Evolutionary conservation across 1,284 basidiomycete species (phyloP).

Genomic region (Rhodotorula mucilaginosa): DNA sequence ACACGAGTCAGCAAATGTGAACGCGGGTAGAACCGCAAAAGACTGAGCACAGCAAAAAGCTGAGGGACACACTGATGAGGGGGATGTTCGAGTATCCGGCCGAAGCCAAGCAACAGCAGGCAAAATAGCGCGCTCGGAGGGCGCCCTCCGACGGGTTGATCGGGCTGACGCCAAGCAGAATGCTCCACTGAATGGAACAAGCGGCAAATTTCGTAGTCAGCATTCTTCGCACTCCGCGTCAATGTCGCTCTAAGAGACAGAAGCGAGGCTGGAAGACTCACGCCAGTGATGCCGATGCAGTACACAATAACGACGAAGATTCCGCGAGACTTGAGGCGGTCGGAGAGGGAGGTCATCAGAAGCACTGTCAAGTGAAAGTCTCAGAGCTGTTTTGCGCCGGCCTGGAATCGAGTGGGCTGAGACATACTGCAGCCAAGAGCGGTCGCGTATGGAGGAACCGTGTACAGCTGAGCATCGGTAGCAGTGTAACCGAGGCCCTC

Average conservation of each 20-base stretch:
- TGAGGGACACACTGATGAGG: not conserved
- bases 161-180: conserved; percentile 48
- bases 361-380: conserved; percentile 54
- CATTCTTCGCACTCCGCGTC: no score
- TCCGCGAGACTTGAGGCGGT: conserved; percentile 69
- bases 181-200: conserved; percentile 43
- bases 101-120: conserved; percentile 5
- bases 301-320: conserved; percentile 49
- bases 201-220: no score
- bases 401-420: not conserved
- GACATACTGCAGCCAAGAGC: conserved; percentile 19
- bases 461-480: conserved; percentile 59
- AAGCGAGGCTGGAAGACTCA: not conserved
- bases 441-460: conserved; percentile 60
- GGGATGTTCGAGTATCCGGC: conserved; percentile 1
- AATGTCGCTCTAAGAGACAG: not conserved
- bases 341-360: conserved; percentile 65
- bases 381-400: not conserved
- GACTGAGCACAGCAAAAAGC: no score
- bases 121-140: conserved; percentile 51
- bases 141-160: conserved; percentile 41
- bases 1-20: not conserved
- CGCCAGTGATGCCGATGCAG: conserved; percentile 49
- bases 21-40: not conserved
- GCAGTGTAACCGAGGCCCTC: conserved; percentile 54